Evolutionary conservation across 164 flowering plant species (phyloP), one percentile per base, ranked within the genome.

Genomic region (Berberis thunbergii): DNA sequence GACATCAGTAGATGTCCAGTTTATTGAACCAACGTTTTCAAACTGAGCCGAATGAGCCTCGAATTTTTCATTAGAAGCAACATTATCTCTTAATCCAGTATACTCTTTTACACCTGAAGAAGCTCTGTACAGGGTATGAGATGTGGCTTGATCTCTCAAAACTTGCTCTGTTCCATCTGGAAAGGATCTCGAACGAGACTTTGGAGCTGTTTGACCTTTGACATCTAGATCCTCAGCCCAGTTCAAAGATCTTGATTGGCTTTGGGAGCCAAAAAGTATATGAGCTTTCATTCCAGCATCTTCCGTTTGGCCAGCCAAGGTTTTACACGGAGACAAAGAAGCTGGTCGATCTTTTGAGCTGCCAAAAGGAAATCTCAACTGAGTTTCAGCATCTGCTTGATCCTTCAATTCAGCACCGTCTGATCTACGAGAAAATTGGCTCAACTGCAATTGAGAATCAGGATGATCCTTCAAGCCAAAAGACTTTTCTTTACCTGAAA

Each of bases 161-260:
- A 59, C 45, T 26, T 74, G 77, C 57, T 78, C 84, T 11, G 45
- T 49, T 62, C 69, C 68, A 62, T 69, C 68, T 48, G 68, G 2
- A 56, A 65, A 70, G 40, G 74, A 60, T 55, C 63, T 76, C 1
- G 62, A 76, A 46, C 69, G 82, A 48, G 45, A 60, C 45, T 71
- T 76, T 10, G 76, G 65, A 69, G 62, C 59, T 45, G 62, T 70
- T 71, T 71, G 83, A 69, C 71, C 80, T 62, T 74, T 80, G 65
- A 57, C 49, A 63, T 64, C 66, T 43, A 48, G 54, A 76, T 64
- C 66, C 49, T 66, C 71, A 10, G 62, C 48, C 63, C 60, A 41
- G 59, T 64, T 53, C 62, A 43, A 54, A 46, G 62, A 55, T 45
- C 49, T 57, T 8, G 63, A 57, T 56, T 58, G 61, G 59, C 66